Base-by-base conservation (phyloP, 2,329 filamentous ascomycete species). In the Oidium heveae region DNA sequence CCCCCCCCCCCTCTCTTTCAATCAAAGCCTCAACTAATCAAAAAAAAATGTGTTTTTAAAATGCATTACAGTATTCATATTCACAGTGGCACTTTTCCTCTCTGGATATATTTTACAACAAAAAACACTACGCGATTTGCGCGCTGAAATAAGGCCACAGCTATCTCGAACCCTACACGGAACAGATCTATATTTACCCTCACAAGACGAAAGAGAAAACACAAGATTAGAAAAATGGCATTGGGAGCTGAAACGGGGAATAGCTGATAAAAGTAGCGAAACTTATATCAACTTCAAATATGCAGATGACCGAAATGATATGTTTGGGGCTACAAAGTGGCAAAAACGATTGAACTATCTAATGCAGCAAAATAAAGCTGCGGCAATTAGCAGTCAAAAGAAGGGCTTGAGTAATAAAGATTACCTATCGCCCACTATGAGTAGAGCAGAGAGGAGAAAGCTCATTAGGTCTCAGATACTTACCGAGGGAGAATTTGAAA, bases 51-150 rank as follows among this genome's bases (percentile, higher is more conserved):
- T 15, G 46, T 57, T 55, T 52, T 8, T 36, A 52, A 57, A 57
- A 56, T 44, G 44, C 39, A 57, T 50, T 51, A 33, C 56, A 81
- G 83, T 94, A 56, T 70, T 85, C 58, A 66, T 84, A 28, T 94
- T 86, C 68, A 94, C 87, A 2, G 67, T 80, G 39, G 76, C 87
- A 4, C 78, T 95, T 28, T 95, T 95, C 66, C 72, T 94, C 34
- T 86, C 84, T 53, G 88, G 88, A 62, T 94, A 93, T 66, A 76
- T 80, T 2, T 74, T 94, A 54, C 88, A 95, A 63, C 88, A 95
- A 67, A 79, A 86, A 61, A 91, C 86, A 0, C 77, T 94, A 4
- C 76, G 75, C 58, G 81, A 82, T 61, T 74, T 95, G 34, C 84
- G 89, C 62, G 71, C 73, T 55, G 84, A 84, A 18, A 81, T 94